Percentiles rank a stretch among this genome's conserved stretches.
Conservation (phyloP, 495 filamentous ascomycete species). For the Articulospora tetracladia region DNA sequence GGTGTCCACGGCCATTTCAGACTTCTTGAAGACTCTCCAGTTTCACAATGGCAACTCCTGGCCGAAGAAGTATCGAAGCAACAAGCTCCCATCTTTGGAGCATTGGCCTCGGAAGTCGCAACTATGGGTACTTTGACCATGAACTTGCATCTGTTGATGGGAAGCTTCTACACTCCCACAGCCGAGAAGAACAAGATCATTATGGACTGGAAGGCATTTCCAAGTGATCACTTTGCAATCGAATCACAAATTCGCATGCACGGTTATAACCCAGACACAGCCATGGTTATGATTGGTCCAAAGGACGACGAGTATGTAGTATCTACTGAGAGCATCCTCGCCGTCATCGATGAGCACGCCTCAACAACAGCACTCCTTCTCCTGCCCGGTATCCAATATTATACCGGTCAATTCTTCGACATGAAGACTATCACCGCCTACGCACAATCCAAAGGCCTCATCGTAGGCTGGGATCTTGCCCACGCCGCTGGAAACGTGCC, state of each 20-base stretch:
- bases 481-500: constrained; percentile 92
- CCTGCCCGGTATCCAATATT: constrained; percentile 90
- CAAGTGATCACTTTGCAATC: constrained; percentile 91
- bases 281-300: constrained; percentile 76
- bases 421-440: constrained; percentile 75
- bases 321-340: constrained; percentile 66
- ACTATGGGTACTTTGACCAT: constrained; percentile 90
- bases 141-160: constrained; percentile 88
- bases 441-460: constrained; percentile 71
- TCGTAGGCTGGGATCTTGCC: constrained; percentile 92
- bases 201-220: constrained; percentile 90
- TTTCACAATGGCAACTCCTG: constrained; percentile 38
- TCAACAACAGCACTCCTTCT: constrained; percentile 73
- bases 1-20: constrained; percentile 91
- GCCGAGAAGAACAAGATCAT: constrained; percentile 80
- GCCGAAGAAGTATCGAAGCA: constrained; percentile 43
- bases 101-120: constrained; percentile 71
- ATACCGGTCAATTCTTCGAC: constrained; percentile 89
- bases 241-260: constrained; percentile 83
- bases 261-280: constrained; percentile 60
- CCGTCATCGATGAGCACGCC: constrained; percentile 76
- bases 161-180: constrained; percentile 80
- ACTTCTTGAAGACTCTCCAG: constrained; percentile 63
- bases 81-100: constrained; percentile 82
- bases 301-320: constrained; percentile 40